Base-by-base conservation (phyloP, 345 rosid genomes). In the Hypericum androsaemum region DNA sequence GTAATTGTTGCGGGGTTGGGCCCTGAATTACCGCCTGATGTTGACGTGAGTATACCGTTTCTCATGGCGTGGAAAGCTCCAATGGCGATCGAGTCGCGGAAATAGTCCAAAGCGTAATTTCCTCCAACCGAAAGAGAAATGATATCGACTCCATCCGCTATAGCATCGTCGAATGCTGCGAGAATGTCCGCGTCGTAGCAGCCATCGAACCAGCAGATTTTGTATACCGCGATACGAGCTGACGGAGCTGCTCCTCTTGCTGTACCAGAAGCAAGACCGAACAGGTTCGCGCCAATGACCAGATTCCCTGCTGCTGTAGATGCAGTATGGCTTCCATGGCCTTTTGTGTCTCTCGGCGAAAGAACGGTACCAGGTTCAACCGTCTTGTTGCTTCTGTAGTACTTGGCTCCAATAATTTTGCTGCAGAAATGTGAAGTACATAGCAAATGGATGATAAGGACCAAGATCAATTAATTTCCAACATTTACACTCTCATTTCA, bases 1-100 rank as follows among this genome's bases (percentile, higher is more conserved):
- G 52, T 5, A 5, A 54, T 15, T 1, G 55, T 40, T 49, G 37
- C 50, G 41, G 45, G 49, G 12, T 2, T 2, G 5, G 73, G 73
- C 6, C 66, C 77, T 1, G 41, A 12, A 56, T 74, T 74, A 0
- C 72, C 78, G 8, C 53, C 70, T 9, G 58, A 37, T 52, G 12
- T 39, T 12, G 51, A 61, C 16, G 65, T 60, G 15, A 73, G 61
- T 39, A 73, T 56, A 12, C 74, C 71, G 39, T 65, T 62, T 35
- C 32, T 52, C 53, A 65, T 36, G 6, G 74, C 68, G 42, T 69
- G 77, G 11, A 69, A 65, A 42, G 60, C 47, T 12, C 76, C 72
- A 11, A 67, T 72, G 3, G 71, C 68, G 7, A 64, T 12, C 7
- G 45, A 1, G 32, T 64, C 73, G 0, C 2, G 0, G 1, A 32